These are phyloP conservation scores for Penicillium sp. DNA, from an alignment of 2,329 filamentous ascomycete species.

Conservation along the genomic window DNA sequence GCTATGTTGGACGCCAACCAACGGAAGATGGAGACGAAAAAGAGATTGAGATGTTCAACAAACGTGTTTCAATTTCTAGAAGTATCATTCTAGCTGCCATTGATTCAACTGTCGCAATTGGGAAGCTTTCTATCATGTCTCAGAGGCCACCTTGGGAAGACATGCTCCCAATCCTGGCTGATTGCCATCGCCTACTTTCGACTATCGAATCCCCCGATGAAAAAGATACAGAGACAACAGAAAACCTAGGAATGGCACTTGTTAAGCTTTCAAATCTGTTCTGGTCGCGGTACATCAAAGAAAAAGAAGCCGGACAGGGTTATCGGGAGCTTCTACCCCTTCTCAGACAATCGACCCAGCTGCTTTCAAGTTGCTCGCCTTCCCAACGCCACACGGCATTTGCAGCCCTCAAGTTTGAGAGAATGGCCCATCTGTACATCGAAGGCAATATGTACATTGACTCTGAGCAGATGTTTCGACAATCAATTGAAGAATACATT, in stretches of 20 bases:
- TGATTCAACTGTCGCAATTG: conserved; percentile 41
- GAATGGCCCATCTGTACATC: conserved; percentile 42
- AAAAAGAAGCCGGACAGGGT: conserved; percentile 36
- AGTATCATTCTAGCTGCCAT: conserved; percentile 41
- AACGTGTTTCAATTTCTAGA: conserved; percentile 31
- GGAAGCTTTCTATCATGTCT: conserved; percentile 38
- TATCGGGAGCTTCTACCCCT: conserved; percentile 37
- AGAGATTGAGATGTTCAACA: conserved; percentile 31
- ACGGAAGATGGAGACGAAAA: conserved; percentile 27
- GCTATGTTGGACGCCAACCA: conserved; percentile 39
- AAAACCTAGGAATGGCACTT: conserved; percentile 29
- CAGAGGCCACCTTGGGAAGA: conserved; percentile 39
- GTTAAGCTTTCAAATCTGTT: conserved; percentile 47
- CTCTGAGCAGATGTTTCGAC: conserved; percentile 37
- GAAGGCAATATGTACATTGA: conserved; percentile 36
- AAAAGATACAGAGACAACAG: conserved; percentile 13
- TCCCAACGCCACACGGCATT: conserved; percentile 39
- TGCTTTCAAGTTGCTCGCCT: conserved; percentile 35
- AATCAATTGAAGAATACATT: conserved; percentile 43
- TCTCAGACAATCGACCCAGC: conserved; percentile 41
- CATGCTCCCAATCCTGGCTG: conserved; percentile 34
- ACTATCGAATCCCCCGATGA: conserved; percentile 23
- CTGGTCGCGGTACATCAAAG: conserved; percentile 47
- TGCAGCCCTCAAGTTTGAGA: conserved; percentile 45
- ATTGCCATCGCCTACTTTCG: conserved; percentile 38